Evolutionary conservation across 1,139 yeast genomes (phyloP).

Genomic region (Suhomyces atakaporum): DNA sequence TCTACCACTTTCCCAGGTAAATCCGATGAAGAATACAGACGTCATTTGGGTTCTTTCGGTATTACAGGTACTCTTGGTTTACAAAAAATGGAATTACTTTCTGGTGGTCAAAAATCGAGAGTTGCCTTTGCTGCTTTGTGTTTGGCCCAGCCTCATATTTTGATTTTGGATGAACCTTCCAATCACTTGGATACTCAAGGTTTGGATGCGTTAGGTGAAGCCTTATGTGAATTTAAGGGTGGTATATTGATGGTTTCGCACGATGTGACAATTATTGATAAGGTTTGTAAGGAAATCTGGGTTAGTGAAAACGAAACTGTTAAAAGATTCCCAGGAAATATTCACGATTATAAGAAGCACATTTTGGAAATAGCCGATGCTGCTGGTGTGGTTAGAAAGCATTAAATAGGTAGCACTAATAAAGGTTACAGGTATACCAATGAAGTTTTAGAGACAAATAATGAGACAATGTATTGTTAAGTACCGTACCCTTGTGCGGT

Average conservation of each 20-base stretch:
- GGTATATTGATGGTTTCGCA: constrained; percentile 98
- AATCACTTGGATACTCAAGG: constrained; percentile 98
- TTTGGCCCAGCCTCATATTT: constrained; percentile 85
- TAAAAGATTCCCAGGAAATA: constrained; percentile 76
- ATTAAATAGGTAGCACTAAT: too few species aligned
- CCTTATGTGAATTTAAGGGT: constrained; percentile 84
- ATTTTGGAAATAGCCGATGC: constrained; percentile 75
- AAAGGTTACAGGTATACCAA: too few species aligned
- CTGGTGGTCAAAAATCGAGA: constrained; percentile 98
- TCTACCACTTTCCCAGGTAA: constrained; percentile 88
- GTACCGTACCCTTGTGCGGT: too few species aligned
- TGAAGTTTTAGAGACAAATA: too few species aligned
- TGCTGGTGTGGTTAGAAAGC: constrained; percentile 87
- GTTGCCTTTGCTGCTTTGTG: constrained; percentile 97
- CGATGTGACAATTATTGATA: constrained; percentile 87
- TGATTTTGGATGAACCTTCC: constrained; percentile 96
- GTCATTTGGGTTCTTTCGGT: constrained; percentile 96
- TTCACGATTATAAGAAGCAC: constrained; percentile 86
- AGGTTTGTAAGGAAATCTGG: constrained; percentile 93
- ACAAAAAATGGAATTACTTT: constrained; percentile 84
- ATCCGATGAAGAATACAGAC: constrained; percentile 94
- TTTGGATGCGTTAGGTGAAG: constrained; percentile 91
- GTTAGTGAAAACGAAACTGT: constrained; percentile 87
- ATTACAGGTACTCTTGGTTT: constrained; percentile 92
- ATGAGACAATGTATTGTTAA: too few species aligned